Conservation (phyloP, 2,329 filamentous ascomycete genomes). For the Elsinoe ampelina region DNA sequence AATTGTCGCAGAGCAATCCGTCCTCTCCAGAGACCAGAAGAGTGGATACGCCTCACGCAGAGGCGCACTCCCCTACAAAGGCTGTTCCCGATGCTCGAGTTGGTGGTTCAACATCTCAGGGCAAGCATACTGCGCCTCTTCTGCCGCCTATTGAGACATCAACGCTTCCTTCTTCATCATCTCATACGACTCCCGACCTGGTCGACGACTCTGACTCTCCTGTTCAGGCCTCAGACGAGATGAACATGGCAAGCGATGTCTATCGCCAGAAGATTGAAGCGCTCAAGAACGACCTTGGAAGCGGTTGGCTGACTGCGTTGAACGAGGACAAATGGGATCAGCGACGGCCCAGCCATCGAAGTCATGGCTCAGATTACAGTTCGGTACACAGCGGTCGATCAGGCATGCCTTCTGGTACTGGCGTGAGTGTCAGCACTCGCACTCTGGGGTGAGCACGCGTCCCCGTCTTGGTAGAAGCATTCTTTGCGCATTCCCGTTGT, state of each 20-base stretch:
- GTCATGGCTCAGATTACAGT: conserved; percentile 9
- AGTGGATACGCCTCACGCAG: not conserved
- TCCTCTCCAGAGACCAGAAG: not conserved
- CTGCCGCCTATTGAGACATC: conserved; percentile 16
- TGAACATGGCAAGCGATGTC: conserved; percentile 23
- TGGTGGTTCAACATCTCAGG: not conserved
- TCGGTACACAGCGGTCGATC: conserved; percentile 16
- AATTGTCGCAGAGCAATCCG: conserved; percentile 41
- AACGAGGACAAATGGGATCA: conserved; percentile 53
- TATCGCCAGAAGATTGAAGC: conserved; percentile 86
- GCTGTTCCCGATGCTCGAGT: not conserved
- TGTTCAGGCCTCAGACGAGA: conserved; percentile 21
- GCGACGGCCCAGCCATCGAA: conserved; percentile 2
- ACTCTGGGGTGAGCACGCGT: conserved; percentile 25
- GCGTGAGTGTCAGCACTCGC: conserved; percentile 25
- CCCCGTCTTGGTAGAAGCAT: not conserved
- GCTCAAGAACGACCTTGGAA: conserved; percentile 74
- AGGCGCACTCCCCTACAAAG: conserved; percentile 11
- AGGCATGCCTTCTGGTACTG: conserved; percentile 21
- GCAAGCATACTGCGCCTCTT: conserved; percentile 10
- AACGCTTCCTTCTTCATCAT: conserved; percentile 6
- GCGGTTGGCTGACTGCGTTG: conserved; percentile 76
- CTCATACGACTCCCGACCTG: conserved; percentile 1
- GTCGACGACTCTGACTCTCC: conserved; percentile 25
- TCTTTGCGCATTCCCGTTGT: not conserved